Percentiles rank a stretch among this genome's conserved stretches.
phyloP scores from a whole-genome alignment of 2,329 filamentous ascomycete genomes.

The Rutstroemia sydowiana region DNA sequence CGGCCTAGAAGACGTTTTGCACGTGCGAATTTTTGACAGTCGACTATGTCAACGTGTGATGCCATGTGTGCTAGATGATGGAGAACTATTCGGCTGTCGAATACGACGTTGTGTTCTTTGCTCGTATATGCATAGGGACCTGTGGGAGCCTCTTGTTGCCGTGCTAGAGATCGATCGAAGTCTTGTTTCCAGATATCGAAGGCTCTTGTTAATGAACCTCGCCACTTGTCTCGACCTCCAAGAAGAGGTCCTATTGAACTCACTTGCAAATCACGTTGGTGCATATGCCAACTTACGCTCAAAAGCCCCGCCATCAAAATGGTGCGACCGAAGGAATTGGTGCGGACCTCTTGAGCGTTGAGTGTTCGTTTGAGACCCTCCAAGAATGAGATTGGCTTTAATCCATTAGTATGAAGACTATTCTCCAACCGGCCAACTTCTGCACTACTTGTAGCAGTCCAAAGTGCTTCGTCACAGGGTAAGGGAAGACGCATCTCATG shows the following conservation, averaged over 20 bases:
- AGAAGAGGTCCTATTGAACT: constrained; percentile 77
- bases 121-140: constrained; percentile 49
- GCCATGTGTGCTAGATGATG: constrained; percentile 96
- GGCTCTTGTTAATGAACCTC: constrained; percentile 72
- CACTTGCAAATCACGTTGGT: constrained; percentile 88
- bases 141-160: constrained; percentile 45
- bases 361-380: constrained; percentile 87
- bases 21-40: constrained; percentile 91
- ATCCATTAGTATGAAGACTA: constrained; percentile 69
- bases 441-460: constrained; percentile 80
- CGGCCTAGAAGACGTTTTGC: constrained; percentile 79
- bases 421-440: constrained; percentile 82
- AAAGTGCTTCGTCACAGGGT: constrained; percentile 87
- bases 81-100: constrained; percentile 81
- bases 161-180: constrained; percentile 69
- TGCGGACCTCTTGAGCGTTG: constrained; percentile 76
- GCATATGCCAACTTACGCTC: constrained; percentile 96
- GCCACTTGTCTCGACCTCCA: constrained; percentile 87
- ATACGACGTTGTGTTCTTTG: constrained; percentile 61
- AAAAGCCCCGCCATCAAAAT: constrained; percentile 91
- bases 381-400: constrained; percentile 80
- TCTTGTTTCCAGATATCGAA: constrained; percentile 93
- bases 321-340: constrained; percentile 87
- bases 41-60: constrained; percentile 95
- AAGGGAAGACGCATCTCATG: constrained; percentile 89